Evolutionary conservation across 2,329 filamentous ascomycete genomes (phyloP).

Genomic region (Neonectria faginata): DNA sequence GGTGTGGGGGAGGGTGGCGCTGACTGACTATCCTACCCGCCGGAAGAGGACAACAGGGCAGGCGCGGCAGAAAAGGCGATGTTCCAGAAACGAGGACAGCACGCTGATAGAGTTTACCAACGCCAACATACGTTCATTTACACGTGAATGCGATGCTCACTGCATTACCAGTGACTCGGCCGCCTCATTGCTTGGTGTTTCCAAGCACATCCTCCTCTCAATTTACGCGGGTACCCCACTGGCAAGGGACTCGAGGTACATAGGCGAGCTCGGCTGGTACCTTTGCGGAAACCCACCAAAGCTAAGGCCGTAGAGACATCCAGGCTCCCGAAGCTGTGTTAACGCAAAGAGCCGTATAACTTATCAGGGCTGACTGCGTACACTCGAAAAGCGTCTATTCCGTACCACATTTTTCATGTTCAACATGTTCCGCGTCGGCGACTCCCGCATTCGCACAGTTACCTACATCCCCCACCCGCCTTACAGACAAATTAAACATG

Average conservation of each 20-base stretch:
- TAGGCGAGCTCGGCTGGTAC: neutral
- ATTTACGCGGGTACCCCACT: constrained; percentile 3
- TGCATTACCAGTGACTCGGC: neutral
- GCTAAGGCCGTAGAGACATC: neutral
- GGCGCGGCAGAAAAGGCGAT: neutral
- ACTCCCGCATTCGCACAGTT: neutral
- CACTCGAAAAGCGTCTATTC: neutral
- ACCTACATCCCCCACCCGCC: neutral
- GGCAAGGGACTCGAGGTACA: neutral
- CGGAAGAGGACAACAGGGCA: constrained; percentile 3
- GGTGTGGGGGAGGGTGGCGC: neutral
- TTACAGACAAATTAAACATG: neutral
- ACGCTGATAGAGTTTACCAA: neutral
- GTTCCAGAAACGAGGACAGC: neutral
- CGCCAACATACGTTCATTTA: neutral
- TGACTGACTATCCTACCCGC: neutral
- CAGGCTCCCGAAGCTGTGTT: neutral
- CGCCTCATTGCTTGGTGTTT: constrained; percentile 1
- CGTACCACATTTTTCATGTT: neutral
- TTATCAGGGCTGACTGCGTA: neutral
- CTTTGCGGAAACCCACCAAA: neutral
- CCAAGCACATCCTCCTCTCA: constrained; percentile 8
- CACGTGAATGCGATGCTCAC: neutral
- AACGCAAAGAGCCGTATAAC: neutral
- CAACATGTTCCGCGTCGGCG: neutral